Evolutionary conservation across 2,329 filamentous ascomycete genomes (phyloP), one percentile per base, ranked within the genome.

Genomic region (Incumbomyces delicatus): DNA sequence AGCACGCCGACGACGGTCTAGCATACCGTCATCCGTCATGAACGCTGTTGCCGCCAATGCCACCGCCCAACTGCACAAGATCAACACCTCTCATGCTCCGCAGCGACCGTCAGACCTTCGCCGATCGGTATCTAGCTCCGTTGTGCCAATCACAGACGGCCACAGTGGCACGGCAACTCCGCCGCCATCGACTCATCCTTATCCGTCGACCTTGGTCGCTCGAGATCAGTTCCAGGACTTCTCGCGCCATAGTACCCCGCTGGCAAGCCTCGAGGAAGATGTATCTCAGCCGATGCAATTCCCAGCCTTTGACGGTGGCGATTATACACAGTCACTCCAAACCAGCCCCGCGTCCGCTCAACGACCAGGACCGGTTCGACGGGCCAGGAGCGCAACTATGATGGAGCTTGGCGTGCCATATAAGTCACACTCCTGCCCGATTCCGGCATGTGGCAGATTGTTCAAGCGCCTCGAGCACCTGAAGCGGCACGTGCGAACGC

Each of bases 391-490:
- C 57, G 90, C 92, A 44, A 96, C 92, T 3, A 85, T 94, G 67
- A 94, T 94, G 84, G 92, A 98, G 66, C 78, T 95, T 53, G 88
- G 87, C 29, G 92, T 94, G 12, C 88, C 92, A 43, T 87, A 94
- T 63, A 98, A 98, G 69, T 95, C 89, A 34, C 92, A 98, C 69
- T 96, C 90, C 1, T 98, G 92, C 72, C 92, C 92, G n/a, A 98
- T 98, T 61, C 92, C 92, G 22, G 94, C 90, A 46, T 98, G 92
- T 65, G 92, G 92, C 46, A 84, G 92, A 61, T 78, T 95, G 52
- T 98, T 98, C 78, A 98, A 98, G 81, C 83, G 92, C 68, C 80
- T 98, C 73, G 92, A 98, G 73, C 92, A 98, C 72, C 81, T 98
- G 63, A 98, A 98, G 78, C 83, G 89, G 77, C 92, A 98, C 73